These are phyloP conservation scores for Clitocybe nebularis DNA, from an alignment of 1,284 basidiomycete species.

Conservation along the genomic window DNA sequence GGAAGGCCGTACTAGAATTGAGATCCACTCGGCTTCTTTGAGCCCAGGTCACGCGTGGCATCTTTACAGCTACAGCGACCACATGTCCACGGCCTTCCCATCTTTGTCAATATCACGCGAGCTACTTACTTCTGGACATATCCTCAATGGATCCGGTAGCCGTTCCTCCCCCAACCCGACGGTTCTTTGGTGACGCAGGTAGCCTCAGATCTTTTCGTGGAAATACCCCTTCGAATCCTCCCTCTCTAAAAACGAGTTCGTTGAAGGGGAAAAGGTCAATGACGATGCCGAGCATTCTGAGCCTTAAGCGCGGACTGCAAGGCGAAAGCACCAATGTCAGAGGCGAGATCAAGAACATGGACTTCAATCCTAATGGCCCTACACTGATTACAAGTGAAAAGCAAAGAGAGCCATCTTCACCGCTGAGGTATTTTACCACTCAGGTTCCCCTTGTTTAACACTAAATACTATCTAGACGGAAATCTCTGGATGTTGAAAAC, in stretches of 20 bases:
- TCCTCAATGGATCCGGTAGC: constrained; percentile 10
- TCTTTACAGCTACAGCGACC: neutral
- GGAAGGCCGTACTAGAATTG: neutral
- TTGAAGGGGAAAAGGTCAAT: constrained; percentile 13
- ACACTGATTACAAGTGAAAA: neutral
- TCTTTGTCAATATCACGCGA: neutral
- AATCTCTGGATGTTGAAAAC: constrained; percentile 6
- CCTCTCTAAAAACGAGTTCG: constrained; percentile 13
- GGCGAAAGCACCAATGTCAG: constrained; percentile 2
- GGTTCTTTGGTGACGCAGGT: constrained; percentile 19
- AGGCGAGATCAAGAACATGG: constrained; percentile 8
- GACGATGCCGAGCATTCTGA: constrained; percentile 10
- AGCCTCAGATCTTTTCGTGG: constrained; percentile 19
- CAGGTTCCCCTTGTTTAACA: neutral
- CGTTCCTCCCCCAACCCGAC: constrained; percentile 9
- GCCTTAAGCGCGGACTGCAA: constrained; percentile 9
- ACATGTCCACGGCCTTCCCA: neutral
- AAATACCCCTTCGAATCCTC: constrained; percentile 11
- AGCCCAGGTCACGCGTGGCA: constrained; percentile 2
- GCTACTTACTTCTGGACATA: neutral
- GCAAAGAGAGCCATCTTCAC: constrained; percentile 1
- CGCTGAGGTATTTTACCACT: constrained; percentile 6
- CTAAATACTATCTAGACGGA: constrained; percentile 2
- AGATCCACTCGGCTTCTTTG: neutral
- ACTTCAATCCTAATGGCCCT: constrained; percentile 8